phyloP scores from a whole-genome alignment of 208 protist species.

The Plasmodiophora brassicae region DNA sequence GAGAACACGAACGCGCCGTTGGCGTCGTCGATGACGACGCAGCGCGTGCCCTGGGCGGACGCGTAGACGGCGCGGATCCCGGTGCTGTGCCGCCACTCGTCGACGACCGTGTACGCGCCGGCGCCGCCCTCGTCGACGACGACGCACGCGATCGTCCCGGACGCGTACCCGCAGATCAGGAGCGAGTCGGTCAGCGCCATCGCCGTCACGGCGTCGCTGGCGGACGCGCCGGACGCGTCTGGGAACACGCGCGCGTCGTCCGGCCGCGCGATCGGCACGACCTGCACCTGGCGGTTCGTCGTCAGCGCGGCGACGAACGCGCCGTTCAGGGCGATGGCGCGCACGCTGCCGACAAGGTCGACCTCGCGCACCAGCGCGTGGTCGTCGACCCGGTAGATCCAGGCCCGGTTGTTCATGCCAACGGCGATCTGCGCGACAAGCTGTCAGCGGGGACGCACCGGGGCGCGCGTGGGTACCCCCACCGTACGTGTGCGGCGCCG shows the following conservation, averaged over 20 bases:
- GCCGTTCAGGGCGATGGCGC: constrained; percentile 40
- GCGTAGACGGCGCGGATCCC: constrained; percentile 71
- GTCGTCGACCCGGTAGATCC: neutral
- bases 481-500: neutral
- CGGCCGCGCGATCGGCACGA: neutral
- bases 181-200: neutral
- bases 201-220: neutral
- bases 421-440: constrained; percentile 39
- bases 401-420: constrained; percentile 47
- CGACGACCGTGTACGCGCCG: neutral
- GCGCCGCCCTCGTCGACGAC: neutral
- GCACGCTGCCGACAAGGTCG: constrained; percentile 45
- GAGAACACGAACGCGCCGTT: constrained; percentile 75
- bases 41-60: constrained; percentile 77
- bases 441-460: constrained; percentile 8
- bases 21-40: constrained; percentile 77
- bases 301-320: constrained; percentile 38
- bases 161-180: neutral
- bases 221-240: too few species aligned
- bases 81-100: constrained; percentile 29
- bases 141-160: neutral
- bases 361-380: constrained; percentile 2
- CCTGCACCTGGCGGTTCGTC: constrained; percentile 35
- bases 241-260: constrained; percentile 9
- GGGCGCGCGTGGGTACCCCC: neutral